phyloP scores from a whole-genome alignment of 2,329 filamentous ascomycete species.

The Microdochium bolleyi region DNA sequence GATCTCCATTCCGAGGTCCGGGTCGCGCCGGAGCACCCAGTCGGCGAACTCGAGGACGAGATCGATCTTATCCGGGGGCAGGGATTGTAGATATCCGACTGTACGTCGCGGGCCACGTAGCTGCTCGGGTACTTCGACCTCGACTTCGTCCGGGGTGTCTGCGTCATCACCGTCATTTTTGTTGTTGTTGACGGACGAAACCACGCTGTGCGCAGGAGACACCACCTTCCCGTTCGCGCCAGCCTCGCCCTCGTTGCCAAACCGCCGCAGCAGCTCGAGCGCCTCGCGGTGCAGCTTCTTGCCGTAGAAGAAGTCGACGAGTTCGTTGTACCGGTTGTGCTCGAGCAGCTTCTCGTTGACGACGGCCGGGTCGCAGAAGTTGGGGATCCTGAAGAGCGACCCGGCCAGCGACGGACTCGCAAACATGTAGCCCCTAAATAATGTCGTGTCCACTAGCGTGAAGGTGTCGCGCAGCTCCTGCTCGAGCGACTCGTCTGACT shows the following conservation, averaged over 20 bases:
- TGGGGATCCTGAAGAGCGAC: slow-evolving; percentile 88
- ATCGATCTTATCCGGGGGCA: slow-evolving; percentile 82
- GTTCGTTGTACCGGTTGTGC: slow-evolving; percentile 79
- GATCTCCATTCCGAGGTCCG: slow-evolving; percentile 78
- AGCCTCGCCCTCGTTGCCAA: slow-evolving; percentile 48
- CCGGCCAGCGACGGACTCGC: slow-evolving; percentile 77
- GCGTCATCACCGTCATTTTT: slow-evolving; percentile 16
- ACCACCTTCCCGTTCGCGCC: slow-evolving; percentile 28
- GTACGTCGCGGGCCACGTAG: slow-evolving; percentile 79
- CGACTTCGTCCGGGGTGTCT: not conserved
- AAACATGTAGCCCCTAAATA: slow-evolving; percentile 95
- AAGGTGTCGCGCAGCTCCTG: slow-evolving; percentile 69
- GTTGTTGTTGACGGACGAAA: slow-evolving; percentile 7
- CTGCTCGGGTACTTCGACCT: slow-evolving; percentile 16
- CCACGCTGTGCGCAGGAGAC: slow-evolving; percentile 8
- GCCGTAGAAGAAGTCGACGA: slow-evolving; percentile 96
- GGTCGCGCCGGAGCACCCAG: slow-evolving; percentile 72
- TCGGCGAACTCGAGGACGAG: slow-evolving; percentile 85
- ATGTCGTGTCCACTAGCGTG: slow-evolving; percentile 80
- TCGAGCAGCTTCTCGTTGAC: slow-evolving; percentile 90
- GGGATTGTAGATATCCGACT: slow-evolving; percentile 79
- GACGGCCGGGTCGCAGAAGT: slow-evolving; percentile 93
- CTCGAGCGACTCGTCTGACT: slow-evolving; percentile 55
- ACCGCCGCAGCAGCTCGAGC: slow-evolving; percentile 71
- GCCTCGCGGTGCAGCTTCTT: slow-evolving; percentile 89